phyloP scores from a whole-genome alignment of 108 stramenopile genomes.

The Craspedostauros australis region DNA sequence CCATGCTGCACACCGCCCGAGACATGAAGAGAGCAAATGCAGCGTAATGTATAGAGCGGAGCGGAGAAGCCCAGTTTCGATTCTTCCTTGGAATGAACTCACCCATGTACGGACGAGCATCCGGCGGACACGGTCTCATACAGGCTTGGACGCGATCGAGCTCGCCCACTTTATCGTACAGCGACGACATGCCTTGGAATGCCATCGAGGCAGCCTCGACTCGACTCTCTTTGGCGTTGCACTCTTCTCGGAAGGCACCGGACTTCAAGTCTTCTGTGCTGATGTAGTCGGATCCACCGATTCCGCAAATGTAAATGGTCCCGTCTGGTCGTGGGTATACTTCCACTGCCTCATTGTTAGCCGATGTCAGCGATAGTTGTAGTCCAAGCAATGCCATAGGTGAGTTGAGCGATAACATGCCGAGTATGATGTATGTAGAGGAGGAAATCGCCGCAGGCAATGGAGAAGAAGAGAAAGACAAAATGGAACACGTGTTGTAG shows the following conservation, averaged over 20 bases:
- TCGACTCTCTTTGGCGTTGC: slow-evolving; percentile 68
- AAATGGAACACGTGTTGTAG: neutral
- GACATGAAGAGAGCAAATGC: too few species aligned
- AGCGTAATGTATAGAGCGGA: too few species aligned
- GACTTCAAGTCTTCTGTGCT: slow-evolving; percentile 69
- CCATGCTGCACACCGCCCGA: too few species aligned
- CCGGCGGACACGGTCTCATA: slow-evolving; percentile 82
- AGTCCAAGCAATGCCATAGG: too few species aligned
- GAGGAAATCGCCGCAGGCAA: neutral
- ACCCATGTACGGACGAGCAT: slow-evolving; percentile 93
- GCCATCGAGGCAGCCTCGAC: slow-evolving; percentile 69
- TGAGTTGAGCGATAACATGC: neutral
- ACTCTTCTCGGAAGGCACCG: slow-evolving; percentile 67
- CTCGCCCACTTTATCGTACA: slow-evolving; percentile 51
- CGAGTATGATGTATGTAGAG: neutral
- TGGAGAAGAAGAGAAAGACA: neutral
- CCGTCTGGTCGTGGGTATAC: slow-evolving; percentile 84
- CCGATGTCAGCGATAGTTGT: neutral
- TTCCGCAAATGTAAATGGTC: slow-evolving; percentile 93
- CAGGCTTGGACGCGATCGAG: slow-evolving; percentile 43
- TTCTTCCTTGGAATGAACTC: too few species aligned
- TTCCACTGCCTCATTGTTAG: slow-evolving; percentile 39
- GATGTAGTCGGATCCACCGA: slow-evolving; percentile 92
- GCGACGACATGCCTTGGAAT: slow-evolving; percentile 67
- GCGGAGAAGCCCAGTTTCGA: too few species aligned